Conservation (phyloP, 305 asterid species). For the Stenogyne calaminthoides region DNA sequence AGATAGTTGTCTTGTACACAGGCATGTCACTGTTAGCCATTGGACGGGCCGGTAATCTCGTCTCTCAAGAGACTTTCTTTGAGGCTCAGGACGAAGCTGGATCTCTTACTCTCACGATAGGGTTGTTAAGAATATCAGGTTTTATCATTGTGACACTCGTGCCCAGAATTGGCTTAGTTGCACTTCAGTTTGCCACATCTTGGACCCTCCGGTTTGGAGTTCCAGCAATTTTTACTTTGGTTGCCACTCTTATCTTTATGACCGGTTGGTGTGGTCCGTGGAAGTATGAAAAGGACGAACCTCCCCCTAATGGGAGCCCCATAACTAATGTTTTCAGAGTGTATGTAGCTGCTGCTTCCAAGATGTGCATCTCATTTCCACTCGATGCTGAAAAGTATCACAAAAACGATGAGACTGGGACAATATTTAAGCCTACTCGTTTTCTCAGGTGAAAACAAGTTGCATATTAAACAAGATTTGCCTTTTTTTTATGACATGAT, state of each 20-base stretch:
- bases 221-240: conserved; percentile 52
- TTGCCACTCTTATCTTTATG: conserved; percentile 46
- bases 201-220: conserved; percentile 62
- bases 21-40: conserved; percentile 49
- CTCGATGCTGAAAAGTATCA: neutral
- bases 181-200: conserved; percentile 49
- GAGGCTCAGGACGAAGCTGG: conserved; percentile 27
- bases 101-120: neutral
- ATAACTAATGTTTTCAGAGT: conserved; percentile 38
- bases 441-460: conserved; percentile 39
- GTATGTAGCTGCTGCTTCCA: conserved; percentile 32
- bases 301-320: conserved; percentile 36
- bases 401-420: neutral
- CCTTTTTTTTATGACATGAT: no score
- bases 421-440: conserved; percentile 29
- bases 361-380: conserved; percentile 28
- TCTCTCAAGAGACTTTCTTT: conserved; percentile 41
- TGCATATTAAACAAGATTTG: no score
- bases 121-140: neutral
- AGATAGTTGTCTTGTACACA: conserved; percentile 46
- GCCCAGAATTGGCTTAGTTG: conserved; percentile 47
- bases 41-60: conserved; percentile 56
- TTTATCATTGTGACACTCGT: conserved; percentile 25
- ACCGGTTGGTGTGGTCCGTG: conserved; percentile 15
- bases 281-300: neutral